These are phyloP conservation scores for Apiospora koreana DNA, from an alignment of 2,329 filamentous ascomycete species.

Conservation along the genomic window DNA sequence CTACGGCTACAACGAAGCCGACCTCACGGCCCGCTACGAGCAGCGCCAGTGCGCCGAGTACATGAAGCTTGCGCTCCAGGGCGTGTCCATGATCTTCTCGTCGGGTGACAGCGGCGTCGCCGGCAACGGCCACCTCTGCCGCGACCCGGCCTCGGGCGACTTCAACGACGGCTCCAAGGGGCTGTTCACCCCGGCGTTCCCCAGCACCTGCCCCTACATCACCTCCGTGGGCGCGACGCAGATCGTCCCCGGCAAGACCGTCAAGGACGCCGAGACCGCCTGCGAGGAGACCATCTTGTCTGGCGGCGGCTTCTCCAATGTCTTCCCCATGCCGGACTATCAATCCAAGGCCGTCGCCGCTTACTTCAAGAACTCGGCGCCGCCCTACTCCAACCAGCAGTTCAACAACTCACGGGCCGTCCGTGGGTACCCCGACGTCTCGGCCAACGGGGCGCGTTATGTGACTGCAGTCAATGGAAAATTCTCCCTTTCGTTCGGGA, in stretches of 20 bases:
- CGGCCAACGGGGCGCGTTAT: constrained; percentile 45
- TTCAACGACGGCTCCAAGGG: constrained; percentile 32
- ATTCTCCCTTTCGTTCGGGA: constrained; percentile 48
- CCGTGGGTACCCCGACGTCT: constrained; percentile 51
- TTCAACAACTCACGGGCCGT: constrained; percentile 48
- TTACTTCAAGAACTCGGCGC: constrained; percentile 42
- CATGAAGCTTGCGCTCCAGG: constrained; percentile 57
- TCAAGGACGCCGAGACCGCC: constrained; percentile 42
- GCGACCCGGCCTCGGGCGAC: constrained; percentile 31
- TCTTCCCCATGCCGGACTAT: constrained; percentile 48
- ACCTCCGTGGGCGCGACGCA: constrained; percentile 55
- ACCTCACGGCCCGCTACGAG: constrained; percentile 49
- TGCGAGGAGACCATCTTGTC: constrained; percentile 48
- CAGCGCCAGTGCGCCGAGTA: constrained; percentile 56
- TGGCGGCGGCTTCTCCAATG: constrained; percentile 51
- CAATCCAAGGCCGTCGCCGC: constrained; percentile 41
- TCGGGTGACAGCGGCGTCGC: constrained; percentile 52
- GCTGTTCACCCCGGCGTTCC: constrained; percentile 49
- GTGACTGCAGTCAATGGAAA: constrained; percentile 43
- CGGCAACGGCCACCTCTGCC: constrained; percentile 38
- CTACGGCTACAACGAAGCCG: constrained; percentile 54
- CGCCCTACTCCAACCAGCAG: constrained; percentile 41
- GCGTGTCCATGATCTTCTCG: constrained; percentile 39
- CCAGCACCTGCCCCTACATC: constrained; percentile 48
- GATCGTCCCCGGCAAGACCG: constrained; percentile 39